These are phyloP conservation scores for Debaryomycetaceae sp. DNA, from an alignment of 1,139 yeast genomes.

Conservation along the genomic window DNA sequence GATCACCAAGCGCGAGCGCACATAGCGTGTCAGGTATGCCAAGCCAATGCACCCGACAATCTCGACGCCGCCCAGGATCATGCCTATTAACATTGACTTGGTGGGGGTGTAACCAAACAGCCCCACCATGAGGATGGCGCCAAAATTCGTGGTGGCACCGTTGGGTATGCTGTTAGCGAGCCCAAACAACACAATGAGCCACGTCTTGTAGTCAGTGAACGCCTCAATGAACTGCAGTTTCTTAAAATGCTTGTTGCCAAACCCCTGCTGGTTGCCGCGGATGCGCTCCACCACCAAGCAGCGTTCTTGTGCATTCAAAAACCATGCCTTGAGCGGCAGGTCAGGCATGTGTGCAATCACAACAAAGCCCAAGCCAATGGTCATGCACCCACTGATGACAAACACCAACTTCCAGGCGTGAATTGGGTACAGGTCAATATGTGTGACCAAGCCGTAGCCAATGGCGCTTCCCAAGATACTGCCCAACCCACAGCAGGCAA, in stretches of 20 bases:
- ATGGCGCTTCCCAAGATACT: slow-evolving; percentile 29
- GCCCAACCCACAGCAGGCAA: slow-evolving; percentile 30
- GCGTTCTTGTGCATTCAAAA: slow-evolving; percentile 50
- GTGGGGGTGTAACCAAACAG: slow-evolving; percentile 21
- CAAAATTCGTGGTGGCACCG: slow-evolving; percentile 37
- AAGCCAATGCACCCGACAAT: slow-evolving; percentile 36
- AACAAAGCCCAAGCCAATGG: slow-evolving; percentile 22
- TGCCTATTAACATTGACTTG: slow-evolving; percentile 32
- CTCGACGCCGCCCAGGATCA: slow-evolving; percentile 38
- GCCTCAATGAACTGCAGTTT: slow-evolving; percentile 53
- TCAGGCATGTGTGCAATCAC: slow-evolving; percentile 25
- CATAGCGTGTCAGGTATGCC: slow-evolving; percentile 22
- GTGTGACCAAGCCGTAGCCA: slow-evolving; percentile 18
- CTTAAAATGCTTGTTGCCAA: slow-evolving; percentile 52
- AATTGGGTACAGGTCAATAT: slow-evolving; percentile 16
- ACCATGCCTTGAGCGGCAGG: slow-evolving; percentile 26
- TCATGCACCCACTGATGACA: slow-evolving; percentile 26
- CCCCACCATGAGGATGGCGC: slow-evolving; percentile 48
- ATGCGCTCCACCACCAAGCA: slow-evolving; percentile 29
- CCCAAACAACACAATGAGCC: slow-evolving; percentile 34
- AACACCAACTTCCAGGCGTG: slow-evolving; percentile 31
- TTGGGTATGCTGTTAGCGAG: slow-evolving; percentile 29
- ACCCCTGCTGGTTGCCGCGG: slow-evolving; percentile 46
- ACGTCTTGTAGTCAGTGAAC: slow-evolving; percentile 39
- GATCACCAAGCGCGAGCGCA: slow-evolving; percentile 36